Conservation (phyloP, 495 filamentous ascomycete species). For the Xylaria castorea region DNA sequence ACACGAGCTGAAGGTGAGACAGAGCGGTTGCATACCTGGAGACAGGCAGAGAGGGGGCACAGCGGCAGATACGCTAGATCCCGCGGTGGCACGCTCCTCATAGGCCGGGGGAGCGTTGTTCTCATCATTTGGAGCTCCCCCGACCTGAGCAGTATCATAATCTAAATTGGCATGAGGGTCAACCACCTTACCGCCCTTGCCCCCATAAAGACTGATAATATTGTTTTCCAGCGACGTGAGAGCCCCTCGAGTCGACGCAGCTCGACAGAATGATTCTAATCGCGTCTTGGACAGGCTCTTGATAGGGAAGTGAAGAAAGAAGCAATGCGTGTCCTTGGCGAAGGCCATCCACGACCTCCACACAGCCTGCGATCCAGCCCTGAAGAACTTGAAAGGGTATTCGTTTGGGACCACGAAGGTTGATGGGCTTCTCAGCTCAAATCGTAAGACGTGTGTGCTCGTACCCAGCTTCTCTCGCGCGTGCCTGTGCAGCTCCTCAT, state of each 20-base stretch:
- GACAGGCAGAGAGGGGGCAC: constrained; percentile 1
- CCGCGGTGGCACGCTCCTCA: not conserved
- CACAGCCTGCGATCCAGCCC: not conserved
- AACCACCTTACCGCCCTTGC: constrained; percentile 20
- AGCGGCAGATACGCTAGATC: not conserved
- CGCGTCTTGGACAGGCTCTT: constrained; percentile 7
- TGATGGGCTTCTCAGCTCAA: not conserved
- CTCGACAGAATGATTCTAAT: constrained; percentile 11
- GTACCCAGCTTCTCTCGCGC: constrained; percentile 7
- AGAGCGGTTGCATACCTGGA: not conserved
- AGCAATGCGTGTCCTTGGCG: constrained; percentile 4
- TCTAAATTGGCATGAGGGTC: not conserved
- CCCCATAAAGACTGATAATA: constrained; percentile 18
- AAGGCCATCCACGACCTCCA: constrained; percentile 16
- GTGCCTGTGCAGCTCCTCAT: not conserved
- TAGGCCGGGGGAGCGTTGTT: constrained; percentile 12
- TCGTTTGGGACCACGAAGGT: constrained; percentile 15
- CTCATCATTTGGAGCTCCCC: not conserved
- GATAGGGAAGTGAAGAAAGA: constrained; percentile 16
- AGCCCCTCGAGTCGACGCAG: not conserved
- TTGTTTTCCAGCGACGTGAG: not conserved
- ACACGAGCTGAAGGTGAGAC: not conserved
- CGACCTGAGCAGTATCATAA: not conserved
- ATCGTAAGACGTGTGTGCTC: constrained; percentile 7
- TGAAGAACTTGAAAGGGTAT: constrained; percentile 8